Conservation (phyloP, 225 moss, liverwort and hornwort species). For the Takakia lepidozioides region DNA sequence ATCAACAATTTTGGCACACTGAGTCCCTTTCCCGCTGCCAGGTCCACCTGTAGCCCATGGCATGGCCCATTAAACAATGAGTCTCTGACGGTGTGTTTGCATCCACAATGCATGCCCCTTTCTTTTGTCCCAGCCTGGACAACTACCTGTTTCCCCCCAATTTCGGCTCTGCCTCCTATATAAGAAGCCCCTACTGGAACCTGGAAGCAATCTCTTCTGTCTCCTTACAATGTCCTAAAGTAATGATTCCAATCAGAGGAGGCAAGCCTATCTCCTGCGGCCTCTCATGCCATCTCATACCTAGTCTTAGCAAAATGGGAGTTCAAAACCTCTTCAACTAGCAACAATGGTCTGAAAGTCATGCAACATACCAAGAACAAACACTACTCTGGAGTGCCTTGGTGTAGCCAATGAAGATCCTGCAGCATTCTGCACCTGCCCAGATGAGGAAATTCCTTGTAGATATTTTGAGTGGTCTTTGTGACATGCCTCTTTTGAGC, state of each 20-base stretch:
- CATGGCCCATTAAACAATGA: background rate
- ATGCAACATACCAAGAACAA: slow-evolving; percentile 31
- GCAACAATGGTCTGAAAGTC: background rate
- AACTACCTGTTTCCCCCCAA: too few relatives aligned
- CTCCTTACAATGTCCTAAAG: too few relatives aligned
- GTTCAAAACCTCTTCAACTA: background rate
- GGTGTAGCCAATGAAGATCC: background rate
- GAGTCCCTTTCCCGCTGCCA: slow-evolving; percentile 57
- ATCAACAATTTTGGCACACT: slow-evolving; percentile 49
- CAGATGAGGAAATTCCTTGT: background rate
- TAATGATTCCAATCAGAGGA: too few relatives aligned
- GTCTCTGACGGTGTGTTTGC: background rate
- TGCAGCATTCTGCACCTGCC: slow-evolving; percentile 15
- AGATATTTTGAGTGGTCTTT: too few relatives aligned
- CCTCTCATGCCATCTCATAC: background rate
- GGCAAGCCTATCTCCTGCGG: background rate
- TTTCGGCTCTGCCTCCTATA: too few relatives aligned
- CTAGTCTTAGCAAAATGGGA: background rate
- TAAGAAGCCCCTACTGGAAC: too few relatives aligned
- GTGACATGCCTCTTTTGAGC: too few relatives aligned
- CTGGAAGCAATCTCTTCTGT: too few relatives aligned
- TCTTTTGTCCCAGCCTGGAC: too few relatives aligned
- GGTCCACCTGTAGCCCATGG: slow-evolving; percentile 33
- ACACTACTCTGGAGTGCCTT: slow-evolving; percentile 22
- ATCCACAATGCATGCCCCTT: background rate